phyloP scores from a whole-genome alignment of 176 grass and related monocot species.

The Panicum miliaceum region DNA sequence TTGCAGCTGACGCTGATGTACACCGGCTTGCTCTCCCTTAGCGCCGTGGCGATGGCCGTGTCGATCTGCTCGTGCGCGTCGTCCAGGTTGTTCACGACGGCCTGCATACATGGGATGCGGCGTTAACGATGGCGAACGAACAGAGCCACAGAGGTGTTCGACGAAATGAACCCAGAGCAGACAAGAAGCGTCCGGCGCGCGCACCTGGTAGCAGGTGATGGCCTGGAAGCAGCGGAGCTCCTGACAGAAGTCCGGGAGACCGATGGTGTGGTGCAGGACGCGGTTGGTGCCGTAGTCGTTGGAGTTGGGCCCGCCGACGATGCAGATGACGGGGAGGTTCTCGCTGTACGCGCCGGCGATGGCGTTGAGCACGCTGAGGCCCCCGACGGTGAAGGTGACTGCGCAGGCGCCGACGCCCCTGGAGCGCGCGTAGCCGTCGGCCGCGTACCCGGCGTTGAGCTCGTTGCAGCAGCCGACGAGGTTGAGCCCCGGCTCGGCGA shows the following conservation, averaged over 20 bases:
- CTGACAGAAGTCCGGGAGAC: conserved; percentile 75
- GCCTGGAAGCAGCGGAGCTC: conserved; percentile 84
- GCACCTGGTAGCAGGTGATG: conserved; percentile 77
- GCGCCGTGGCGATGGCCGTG: conserved; percentile 75
- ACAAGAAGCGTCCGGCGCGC: background rate
- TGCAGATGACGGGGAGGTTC: conserved; percentile 75
- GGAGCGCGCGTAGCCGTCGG: conserved; percentile 70
- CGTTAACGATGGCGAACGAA: background rate
- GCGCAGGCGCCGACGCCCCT: conserved; percentile 71
- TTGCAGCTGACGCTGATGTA: conserved; percentile 87
- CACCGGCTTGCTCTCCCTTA: conserved; percentile 76
- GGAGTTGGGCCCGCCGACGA: conserved; percentile 76
- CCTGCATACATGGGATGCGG: conserved; percentile 21
- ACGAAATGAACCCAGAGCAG: background rate
- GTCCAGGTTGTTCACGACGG: conserved; percentile 73
- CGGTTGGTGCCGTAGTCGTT: conserved; percentile 83
- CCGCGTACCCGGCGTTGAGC: conserved; percentile 85
- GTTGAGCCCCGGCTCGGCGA: conserved; percentile 68
- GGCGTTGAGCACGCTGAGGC: conserved; percentile 81
- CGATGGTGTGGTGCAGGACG: conserved; percentile 88
- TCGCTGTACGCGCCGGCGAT: conserved; percentile 80
- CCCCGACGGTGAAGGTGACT: conserved; percentile 87
- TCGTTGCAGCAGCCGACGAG: conserved; percentile 90
- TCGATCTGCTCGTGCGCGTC: conserved; percentile 83
- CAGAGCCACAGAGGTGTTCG: background rate